phyloP scores from a whole-genome alignment of 2,329 filamentous ascomycete genomes.

The Penicillium italicum region DNA sequence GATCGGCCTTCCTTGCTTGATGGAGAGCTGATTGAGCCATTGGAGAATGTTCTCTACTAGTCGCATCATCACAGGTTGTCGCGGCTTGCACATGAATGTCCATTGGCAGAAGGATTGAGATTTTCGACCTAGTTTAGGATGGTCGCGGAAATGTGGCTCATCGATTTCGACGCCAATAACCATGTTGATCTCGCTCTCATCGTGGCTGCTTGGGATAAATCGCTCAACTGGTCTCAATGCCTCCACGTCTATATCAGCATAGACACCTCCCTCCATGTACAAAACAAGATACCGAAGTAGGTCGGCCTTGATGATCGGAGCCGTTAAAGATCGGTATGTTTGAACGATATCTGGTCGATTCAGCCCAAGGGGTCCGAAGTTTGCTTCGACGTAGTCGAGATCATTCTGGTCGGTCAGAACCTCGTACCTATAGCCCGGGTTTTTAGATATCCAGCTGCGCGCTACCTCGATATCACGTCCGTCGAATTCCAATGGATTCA shows the following conservation, averaged over 20 bases:
- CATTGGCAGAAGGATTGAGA: constrained; percentile 70
- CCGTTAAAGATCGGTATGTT: constrained; percentile 57
- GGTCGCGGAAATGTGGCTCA: constrained; percentile 60
- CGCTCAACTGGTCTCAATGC: constrained; percentile 51
- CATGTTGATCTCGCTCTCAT: constrained; percentile 64
- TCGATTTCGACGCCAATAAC: constrained; percentile 70
- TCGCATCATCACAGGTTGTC: constrained; percentile 63
- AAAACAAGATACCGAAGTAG: constrained; percentile 64
- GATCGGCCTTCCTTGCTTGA: constrained; percentile 57
- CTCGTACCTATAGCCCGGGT: constrained; percentile 64
- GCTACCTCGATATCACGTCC: constrained; percentile 59
- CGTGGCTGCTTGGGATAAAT: constrained; percentile 63
- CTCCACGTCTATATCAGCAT: constrained; percentile 59
- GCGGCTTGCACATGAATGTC: constrained; percentile 69
- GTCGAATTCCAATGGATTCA: constrained; percentile 64
- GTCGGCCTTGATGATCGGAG: constrained; percentile 65
- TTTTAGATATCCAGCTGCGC: constrained; percentile 63
- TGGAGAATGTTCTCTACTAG: constrained; percentile 66
- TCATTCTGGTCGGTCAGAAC: constrained; percentile 68
- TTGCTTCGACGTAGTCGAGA: constrained; percentile 62
- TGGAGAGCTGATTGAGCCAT: constrained; percentile 61
- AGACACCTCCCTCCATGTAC: constrained; percentile 62
- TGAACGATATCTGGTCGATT: constrained; percentile 65
- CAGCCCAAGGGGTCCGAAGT: constrained; percentile 63
- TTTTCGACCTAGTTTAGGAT: constrained; percentile 64